Conservation (phyloP, 2,329 filamentous ascomycete species). For the Cladosporium cucumerinum region DNA sequence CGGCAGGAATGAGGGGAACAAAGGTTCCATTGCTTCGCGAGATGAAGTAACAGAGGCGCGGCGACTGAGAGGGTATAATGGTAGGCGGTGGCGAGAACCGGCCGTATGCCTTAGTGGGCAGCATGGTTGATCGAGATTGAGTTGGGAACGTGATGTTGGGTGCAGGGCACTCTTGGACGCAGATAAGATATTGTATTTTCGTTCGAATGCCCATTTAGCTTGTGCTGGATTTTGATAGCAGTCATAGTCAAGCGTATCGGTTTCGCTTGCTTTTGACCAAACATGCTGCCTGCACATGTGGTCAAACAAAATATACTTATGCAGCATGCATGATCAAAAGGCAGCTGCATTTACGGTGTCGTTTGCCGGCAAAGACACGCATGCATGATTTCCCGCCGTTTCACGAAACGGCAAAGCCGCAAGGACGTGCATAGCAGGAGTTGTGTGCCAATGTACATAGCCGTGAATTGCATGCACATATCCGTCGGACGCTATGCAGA, state of each 20-base stretch:
- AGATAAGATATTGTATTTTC: not conserved
- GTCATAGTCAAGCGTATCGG: not conserved
- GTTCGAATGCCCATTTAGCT: not conserved
- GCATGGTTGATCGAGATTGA: not conserved
- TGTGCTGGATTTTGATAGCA: not conserved
- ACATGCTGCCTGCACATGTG: not conserved
- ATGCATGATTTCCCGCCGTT: not conserved
- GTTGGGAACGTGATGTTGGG: not conserved
- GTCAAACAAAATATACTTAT: not conserved
- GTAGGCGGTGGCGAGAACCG: not conserved
- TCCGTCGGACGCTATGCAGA: not conserved
- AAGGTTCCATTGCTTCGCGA: slow-evolving; percentile 35
- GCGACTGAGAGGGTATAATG: not conserved
- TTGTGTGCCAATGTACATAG: not conserved
- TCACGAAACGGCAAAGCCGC: not conserved
- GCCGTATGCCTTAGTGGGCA: not conserved
- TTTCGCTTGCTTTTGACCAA: not conserved
- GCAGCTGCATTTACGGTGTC: not conserved
- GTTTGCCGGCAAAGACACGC: not conserved
- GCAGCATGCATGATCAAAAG: not conserved
- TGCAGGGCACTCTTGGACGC: not conserved
- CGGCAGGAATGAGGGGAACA: slow-evolving; percentile 42
- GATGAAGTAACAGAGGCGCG: slow-evolving; percentile 22
- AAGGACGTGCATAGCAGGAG: not conserved
- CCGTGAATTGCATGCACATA: not conserved